phyloP scores from a whole-genome alignment of 202 grass and related monocot species.

The Zoysia matrella region DNA sequence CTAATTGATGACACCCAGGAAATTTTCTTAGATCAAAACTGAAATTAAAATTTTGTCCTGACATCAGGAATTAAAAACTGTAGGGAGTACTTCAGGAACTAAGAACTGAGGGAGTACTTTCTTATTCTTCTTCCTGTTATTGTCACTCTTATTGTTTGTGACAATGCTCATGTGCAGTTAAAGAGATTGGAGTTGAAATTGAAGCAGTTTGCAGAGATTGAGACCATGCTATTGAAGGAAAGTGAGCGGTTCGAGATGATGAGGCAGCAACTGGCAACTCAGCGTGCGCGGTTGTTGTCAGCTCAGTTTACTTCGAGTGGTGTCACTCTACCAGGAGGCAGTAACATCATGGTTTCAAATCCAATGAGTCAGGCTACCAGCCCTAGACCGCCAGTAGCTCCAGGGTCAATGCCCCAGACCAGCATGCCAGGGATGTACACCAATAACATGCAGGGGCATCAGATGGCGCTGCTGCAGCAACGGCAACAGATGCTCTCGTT shows the following conservation, averaged over 20 bases:
- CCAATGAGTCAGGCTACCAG: slow-evolving; percentile 47
- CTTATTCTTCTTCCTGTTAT: slow-evolving; percentile 4
- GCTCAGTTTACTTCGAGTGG: slow-evolving; percentile 32
- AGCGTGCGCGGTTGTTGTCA: slow-evolving; percentile 65
- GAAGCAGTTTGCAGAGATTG: slow-evolving; percentile 94
- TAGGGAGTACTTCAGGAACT: neutral
- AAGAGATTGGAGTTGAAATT: slow-evolving; percentile 97
- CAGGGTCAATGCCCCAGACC: slow-evolving; percentile 42
- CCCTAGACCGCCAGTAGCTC: slow-evolving; percentile 44
- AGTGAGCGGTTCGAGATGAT: slow-evolving; percentile 69
- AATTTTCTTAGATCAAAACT: neutral
- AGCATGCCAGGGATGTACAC: slow-evolving; percentile 32
- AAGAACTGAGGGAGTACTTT: neutral
- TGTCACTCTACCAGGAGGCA: slow-evolving; percentile 24
- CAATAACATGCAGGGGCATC: slow-evolving; percentile 62
- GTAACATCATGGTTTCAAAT: slow-evolving; percentile 43
- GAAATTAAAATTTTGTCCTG: neutral
- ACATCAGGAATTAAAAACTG: neutral
- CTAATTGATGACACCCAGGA: neutral
- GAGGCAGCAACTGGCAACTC: slow-evolving; percentile 69
- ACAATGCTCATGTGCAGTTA: slow-evolving; percentile 56
- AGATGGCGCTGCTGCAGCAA: slow-evolving; percentile 63
- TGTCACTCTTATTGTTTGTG: slow-evolving; percentile 1
- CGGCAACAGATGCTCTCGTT: slow-evolving; percentile 79
- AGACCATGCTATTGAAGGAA: slow-evolving; percentile 87